These are phyloP conservation scores for Funneliformis caledonium DNA, from an alignment of 371 early-diverging fungal species.

Conservation along the genomic window DNA sequence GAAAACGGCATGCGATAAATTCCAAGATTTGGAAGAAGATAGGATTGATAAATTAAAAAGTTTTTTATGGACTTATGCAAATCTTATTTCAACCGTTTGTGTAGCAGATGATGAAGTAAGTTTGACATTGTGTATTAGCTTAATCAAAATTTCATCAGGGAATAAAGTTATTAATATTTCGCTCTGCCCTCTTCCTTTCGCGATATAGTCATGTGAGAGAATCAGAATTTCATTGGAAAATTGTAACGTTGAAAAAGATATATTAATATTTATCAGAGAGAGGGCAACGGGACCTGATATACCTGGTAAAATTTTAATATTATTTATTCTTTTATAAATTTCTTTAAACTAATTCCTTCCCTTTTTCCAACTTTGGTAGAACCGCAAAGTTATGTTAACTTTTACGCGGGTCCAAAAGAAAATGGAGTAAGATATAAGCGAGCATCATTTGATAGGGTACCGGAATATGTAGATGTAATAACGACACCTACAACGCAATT, in stretches of 20 bases:
- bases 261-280: conserved; percentile 51
- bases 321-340: background rate
- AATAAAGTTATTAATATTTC: background rate
- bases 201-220: conserved; percentile 55
- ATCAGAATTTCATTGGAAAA: conserved; percentile 56
- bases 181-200: background rate
- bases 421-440: background rate
- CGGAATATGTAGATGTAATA: background rate
- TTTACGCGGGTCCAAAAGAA: conserved; percentile 16
- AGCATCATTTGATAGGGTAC: conserved; percentile 25
- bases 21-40: conserved; percentile 87
- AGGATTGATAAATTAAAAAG: conserved; percentile 84
- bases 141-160: background rate
- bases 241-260: conserved; percentile 55
- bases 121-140: background rate
- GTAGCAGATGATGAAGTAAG: conserved; percentile 83
- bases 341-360: too few relatives aligned
- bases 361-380: background rate
- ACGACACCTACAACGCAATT: background rate
- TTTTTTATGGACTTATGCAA: conserved; percentile 83
- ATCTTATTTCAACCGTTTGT: conserved; percentile 79
- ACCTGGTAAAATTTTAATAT: conserved; percentile 17
- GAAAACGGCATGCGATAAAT: conserved; percentile 49
- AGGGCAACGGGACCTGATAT: conserved; percentile 30
- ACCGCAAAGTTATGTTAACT: conserved; percentile 34